These are phyloP conservation scores for Termitomyces sp. DNA, from an alignment of 768 basidiomycete genomes.

Conservation along the genomic window DNA sequence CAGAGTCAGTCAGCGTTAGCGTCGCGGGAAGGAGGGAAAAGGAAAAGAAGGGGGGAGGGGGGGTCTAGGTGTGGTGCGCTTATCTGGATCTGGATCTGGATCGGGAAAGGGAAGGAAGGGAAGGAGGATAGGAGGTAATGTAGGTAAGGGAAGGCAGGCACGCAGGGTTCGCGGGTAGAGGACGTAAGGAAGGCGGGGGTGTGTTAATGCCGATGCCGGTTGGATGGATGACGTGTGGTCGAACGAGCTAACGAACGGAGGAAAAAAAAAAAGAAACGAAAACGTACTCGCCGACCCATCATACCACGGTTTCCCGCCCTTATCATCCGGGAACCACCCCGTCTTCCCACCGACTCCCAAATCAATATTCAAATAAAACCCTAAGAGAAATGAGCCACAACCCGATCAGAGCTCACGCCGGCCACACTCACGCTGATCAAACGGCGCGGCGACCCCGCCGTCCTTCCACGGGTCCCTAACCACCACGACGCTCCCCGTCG, in stretches of 20 bases:
- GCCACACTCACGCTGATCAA: slow-evolving; percentile 59
- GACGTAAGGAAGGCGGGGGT: too few species aligned
- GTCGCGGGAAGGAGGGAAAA: too few species aligned
- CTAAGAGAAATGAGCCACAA: slow-evolving; percentile 19
- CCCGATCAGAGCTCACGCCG: slow-evolving; percentile 21
- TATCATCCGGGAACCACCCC: slow-evolving; percentile 84
- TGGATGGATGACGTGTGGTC: not conserved
- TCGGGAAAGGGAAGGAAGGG: too few species aligned
- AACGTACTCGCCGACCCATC: slow-evolving; percentile 50
- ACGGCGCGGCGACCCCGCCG: slow-evolving; percentile 61
- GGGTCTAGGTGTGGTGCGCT: too few species aligned
- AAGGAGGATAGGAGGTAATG: too few species aligned
- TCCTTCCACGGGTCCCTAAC: slow-evolving; percentile 63
- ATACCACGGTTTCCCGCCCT: slow-evolving; percentile 73
- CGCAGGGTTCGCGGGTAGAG: too few species aligned
- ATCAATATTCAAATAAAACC: slow-evolving; percentile 74
- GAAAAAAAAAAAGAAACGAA: not conserved
- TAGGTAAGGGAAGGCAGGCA: too few species aligned
- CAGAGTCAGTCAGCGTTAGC: too few species aligned
- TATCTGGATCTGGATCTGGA: too few species aligned
- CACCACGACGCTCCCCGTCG: slow-evolving; percentile 43
- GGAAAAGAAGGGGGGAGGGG: too few species aligned
- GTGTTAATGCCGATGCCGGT: too few species aligned
- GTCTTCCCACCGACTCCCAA: slow-evolving; percentile 78
- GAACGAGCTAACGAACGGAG: not conserved